Percentiles rank a stretch among this genome's conserved stretches.
phyloP scores from a whole-genome alignment of 2,329 filamentous ascomycete genomes.

The Pleochaeta shiraiana region DNA sequence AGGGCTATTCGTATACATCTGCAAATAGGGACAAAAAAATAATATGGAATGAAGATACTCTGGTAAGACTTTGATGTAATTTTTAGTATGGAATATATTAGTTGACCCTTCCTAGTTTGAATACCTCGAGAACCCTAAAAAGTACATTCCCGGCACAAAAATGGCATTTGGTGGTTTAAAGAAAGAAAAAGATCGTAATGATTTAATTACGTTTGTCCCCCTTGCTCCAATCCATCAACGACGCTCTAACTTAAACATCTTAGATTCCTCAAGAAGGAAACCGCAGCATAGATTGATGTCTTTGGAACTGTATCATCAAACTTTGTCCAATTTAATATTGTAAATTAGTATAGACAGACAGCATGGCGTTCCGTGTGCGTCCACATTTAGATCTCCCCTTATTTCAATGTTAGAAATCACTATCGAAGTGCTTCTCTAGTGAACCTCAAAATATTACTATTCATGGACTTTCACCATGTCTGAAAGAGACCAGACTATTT shows the following conservation, averaged over 20 bases:
- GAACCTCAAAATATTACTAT: too few species aligned
- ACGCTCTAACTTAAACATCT: not conserved
- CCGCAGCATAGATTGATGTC: conserved; percentile 15
- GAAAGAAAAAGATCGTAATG: conserved; percentile 99
- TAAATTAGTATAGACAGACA: not conserved
- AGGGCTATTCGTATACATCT: conserved; percentile 94
- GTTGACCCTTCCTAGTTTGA: conserved; percentile 39
- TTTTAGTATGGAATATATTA: not conserved
- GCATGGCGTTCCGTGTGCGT: not conserved
- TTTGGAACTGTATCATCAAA: not conserved
- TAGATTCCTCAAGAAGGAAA: conserved; percentile 47
- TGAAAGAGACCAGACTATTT: too few species aligned
- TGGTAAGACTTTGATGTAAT: conserved; percentile 32
- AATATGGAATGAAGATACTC: conserved; percentile 63
- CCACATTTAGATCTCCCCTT: not conserved
- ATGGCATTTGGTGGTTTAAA: conserved; percentile 99
- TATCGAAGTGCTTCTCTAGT: too few species aligned
- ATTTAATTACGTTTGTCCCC: conserved; percentile 74
- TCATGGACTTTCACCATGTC: too few species aligned
- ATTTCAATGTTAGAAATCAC: too few species aligned
- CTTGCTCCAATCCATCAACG: not conserved
- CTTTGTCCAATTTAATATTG: not conserved
- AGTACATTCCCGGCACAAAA: conserved; percentile 99
- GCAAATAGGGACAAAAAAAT: conserved; percentile 98
- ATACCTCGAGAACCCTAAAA: conserved; percentile 99